Evolutionary conservation across 192 early-diverging fungal genomes (phyloP), one percentile per base, ranked within the genome.

Genomic region (Backusella westeae): DNA sequence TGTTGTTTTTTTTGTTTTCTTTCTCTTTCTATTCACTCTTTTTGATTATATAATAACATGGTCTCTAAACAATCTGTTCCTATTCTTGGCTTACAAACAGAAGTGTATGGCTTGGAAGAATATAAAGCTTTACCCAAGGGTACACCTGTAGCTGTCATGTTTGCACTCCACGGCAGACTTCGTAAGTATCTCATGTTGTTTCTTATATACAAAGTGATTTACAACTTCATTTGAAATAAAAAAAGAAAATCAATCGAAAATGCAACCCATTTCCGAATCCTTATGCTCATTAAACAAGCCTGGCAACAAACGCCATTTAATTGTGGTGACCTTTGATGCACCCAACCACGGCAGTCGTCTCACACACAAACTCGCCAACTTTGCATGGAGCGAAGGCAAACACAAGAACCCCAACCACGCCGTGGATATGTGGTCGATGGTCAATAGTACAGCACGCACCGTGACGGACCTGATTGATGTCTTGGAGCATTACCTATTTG

Each of bases 261-360:
- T 78, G 77, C 26, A 78, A 15, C 66, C 72, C 19, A 65, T 78
- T 41, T 44, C 71, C 35, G 34, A 73, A 68, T 23, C 32, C 32
- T 32, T 78, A 8, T 78, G 77, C 26, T 39, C n/a, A 38, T 34
- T 78, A 14, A 78, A 78, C 21, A 59, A 41, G 65, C 26, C 32
- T 5, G 19, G 38, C 4, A 23, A 41, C 53, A 72, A 44, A 34
- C 52, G 63, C 0, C 70, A 80, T 65, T 59, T 83, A 34, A 19
- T 88, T 12, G 82, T 87, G 7, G 80, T 86, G 9, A 65, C 84
- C 0, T 89, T 88, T 71, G 89, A 90, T 73, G 85, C 88, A 41
- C 71, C 81, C 23, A 90, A 90, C 70, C 89, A 90, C 73, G 89
- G 89, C 29, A 72, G 59, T 3, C 81, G 88, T 6, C 78, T 83